Conservation (phyloP, 1,284 basidiomycete species). For the Moesziomyces antarcticus region DNA sequence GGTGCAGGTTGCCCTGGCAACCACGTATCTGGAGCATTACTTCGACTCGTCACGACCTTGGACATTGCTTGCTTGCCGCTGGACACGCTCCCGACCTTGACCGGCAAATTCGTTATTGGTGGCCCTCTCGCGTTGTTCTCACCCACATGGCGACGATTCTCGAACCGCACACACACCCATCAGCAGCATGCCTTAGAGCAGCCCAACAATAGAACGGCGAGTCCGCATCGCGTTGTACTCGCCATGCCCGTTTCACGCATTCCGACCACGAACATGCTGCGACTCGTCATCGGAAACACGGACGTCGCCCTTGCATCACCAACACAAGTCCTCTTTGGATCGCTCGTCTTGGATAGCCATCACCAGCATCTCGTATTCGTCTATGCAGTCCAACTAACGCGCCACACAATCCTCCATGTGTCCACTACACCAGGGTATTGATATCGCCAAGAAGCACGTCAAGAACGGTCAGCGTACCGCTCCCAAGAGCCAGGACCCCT, state of each 20-base stretch:
- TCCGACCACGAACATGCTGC: background rate
- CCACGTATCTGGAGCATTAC: too few relatives aligned
- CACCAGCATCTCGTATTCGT: background rate
- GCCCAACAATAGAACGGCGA: too few relatives aligned
- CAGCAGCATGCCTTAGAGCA: too few relatives aligned
- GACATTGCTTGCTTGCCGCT: too few relatives aligned
- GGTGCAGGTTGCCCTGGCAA: too few relatives aligned
- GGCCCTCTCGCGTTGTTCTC: too few relatives aligned
- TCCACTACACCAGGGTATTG: slow-evolving; percentile 82
- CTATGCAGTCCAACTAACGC: slow-evolving; percentile 20
- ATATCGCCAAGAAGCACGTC: slow-evolving; percentile 97
- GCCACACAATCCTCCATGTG: slow-evolving; percentile 3
- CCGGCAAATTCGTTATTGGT: too few relatives aligned
- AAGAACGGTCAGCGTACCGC: slow-evolving; percentile 95
- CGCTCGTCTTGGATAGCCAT: slow-evolving; percentile 4
- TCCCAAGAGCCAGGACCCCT: slow-evolving; percentile 98
- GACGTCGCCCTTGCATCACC: background rate
- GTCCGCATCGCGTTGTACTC: too few relatives aligned
- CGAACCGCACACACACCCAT: too few relatives aligned
- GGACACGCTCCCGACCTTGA: too few relatives aligned
- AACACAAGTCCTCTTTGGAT: slow-evolving; percentile 7
- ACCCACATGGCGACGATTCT: too few relatives aligned
- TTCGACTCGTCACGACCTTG: too few relatives aligned
- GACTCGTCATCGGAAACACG: background rate
- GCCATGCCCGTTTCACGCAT: background rate